A percentile compares a stretch with the other conserved stretches of the same genome.
These are phyloP conservation scores for Zygosaccharomyces pseudobailii DNA, from an alignment of 1,139 yeast genomes.

Conservation along the genomic window DNA sequence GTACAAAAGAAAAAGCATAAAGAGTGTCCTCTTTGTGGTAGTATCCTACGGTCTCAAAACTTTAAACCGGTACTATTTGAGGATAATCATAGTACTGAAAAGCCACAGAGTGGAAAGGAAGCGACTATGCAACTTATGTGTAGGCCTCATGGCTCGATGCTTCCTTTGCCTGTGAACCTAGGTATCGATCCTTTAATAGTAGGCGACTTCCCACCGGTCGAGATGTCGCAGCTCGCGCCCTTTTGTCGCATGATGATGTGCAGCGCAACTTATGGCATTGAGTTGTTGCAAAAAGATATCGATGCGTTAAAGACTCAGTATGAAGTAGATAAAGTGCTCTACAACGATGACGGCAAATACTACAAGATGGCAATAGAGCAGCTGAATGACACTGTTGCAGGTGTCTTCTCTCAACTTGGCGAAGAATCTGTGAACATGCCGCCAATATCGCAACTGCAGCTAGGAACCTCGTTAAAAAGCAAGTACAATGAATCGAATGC, in stretches of 20 bases:
- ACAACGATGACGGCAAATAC: constrained; percentile 55
- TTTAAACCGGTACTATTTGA: constrained; percentile 67
- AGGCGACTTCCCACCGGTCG: constrained; percentile 43
- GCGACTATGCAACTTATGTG: constrained; percentile 66
- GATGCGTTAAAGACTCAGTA: constrained; percentile 49
- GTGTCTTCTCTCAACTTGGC: constrained; percentile 13
- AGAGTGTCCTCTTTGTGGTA: constrained; percentile 85
- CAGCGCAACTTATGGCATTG: constrained; percentile 47
- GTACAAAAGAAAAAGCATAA: constrained; percentile 46
- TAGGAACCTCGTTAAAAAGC: constrained; percentile 16
- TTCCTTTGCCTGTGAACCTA: constrained; percentile 56
- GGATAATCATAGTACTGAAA: constrained; percentile 37
- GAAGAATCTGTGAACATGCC: constrained; percentile 1
- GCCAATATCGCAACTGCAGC: constrained; percentile 19
- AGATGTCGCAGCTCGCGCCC: constrained; percentile 36
- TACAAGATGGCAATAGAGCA: constrained; percentile 52
- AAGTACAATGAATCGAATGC: constrained; percentile 39
- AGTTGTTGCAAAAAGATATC: constrained; percentile 44
- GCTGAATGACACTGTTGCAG: constrained; percentile 45
- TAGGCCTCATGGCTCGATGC: constrained; percentile 53
- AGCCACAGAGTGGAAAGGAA: constrained; percentile 58
- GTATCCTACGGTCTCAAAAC: constrained; percentile 52
- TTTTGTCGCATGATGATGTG: constrained; percentile 65
- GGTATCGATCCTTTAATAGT: constrained; percentile 34
- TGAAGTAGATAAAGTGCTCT: constrained; percentile 54